Base-by-base conservation (phyloP, 2,329 filamentous ascomycete genomes). In the Rhynchosporium graminicola region DNA sequence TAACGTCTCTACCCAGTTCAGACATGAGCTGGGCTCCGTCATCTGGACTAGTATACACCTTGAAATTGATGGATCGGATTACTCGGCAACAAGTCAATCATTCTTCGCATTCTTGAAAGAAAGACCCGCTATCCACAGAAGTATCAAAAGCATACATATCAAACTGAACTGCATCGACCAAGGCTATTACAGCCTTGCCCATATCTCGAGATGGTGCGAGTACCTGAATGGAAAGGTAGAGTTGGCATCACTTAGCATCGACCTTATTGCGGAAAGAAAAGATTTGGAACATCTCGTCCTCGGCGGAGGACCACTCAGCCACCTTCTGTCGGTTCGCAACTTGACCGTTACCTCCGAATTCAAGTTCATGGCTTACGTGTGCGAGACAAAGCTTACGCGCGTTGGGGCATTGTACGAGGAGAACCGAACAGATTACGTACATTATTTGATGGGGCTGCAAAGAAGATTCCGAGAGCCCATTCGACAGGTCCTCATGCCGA, bases 1-100 rank as follows among this genome's bases (percentile, higher is more conserved):
- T 13, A 52, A 59, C 26, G 47, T 59, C 26, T 52, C 36, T 28
- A 5, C 28, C 10, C 12, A 48, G 42, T 33, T 59, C 26, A 31
- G 57, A 36, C 47, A 59, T 10, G 57, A 59, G 15, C 10, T 58
- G 8, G 56, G 43, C 4, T 33, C 10, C 1, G 31, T 58, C 2
- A 12, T 59, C 5, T 59, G 57, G 42, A 8, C 36, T 15, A 36
- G 43, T 26, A 59, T 20, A 1, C 40, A 51, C 10, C 26, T 59
- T 33, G 28, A 13, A 6, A 26, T 15, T 4, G n/a, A 36, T 33
- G 48, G 13, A 3, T 15, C 42, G 12, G 42, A 6, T 45, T 4
- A 6, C 13, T n/a, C n/a, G 3, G 42, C 13, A 31, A 52, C 9
- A 13, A 36, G n/a, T 20, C 13, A 4, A 20, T 8, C 5, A 20